Evolutionary conservation across 129 eudicot genomes (phyloP).

Genomic region (Lonicera japonica): DNA sequence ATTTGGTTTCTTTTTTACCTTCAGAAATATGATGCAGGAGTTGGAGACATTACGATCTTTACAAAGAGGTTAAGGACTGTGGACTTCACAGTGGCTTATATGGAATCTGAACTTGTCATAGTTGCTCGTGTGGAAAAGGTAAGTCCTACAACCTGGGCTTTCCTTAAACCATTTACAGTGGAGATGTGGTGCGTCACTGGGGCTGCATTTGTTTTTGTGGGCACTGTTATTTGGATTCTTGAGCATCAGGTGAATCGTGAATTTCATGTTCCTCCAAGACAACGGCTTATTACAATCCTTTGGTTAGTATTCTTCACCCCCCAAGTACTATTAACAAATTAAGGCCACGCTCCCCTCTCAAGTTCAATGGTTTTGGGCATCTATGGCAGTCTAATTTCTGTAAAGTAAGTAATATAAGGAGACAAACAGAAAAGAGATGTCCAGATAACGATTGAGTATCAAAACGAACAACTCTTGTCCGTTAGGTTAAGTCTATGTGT

Average conservation of each 20-base stretch:
- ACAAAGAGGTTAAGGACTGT: constrained; percentile 28
- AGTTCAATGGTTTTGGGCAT: no score
- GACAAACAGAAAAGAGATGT: no score
- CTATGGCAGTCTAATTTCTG: no score
- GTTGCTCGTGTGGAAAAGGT: constrained; percentile 15
- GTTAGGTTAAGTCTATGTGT: no score
- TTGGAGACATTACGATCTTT: constrained; percentile 30
- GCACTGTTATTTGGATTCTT: constrained; percentile 35
- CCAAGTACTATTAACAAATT: background rate
- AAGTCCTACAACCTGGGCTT: constrained; percentile 28
- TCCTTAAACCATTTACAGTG: constrained; percentile 20
- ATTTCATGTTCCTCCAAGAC: constrained; percentile 29
- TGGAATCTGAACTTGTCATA: constrained; percentile 29
- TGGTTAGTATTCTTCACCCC: constrained; percentile 9
- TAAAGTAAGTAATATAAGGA: no score
- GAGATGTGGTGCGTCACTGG: constrained; percentile 27
- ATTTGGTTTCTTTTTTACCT: background rate
- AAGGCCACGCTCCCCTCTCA: no score
- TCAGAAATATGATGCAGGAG: constrained; percentile 35
- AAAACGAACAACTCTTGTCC: no score
- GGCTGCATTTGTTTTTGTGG: constrained; percentile 23
- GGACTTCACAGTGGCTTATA: constrained; percentile 32
- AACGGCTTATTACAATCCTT: constrained; percentile 19
- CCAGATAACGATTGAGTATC: no score
- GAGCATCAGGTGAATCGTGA: constrained; percentile 28